phyloP scores from a whole-genome alignment of 352 stramenopile genomes.

The Phytophthora melonis region DNA sequence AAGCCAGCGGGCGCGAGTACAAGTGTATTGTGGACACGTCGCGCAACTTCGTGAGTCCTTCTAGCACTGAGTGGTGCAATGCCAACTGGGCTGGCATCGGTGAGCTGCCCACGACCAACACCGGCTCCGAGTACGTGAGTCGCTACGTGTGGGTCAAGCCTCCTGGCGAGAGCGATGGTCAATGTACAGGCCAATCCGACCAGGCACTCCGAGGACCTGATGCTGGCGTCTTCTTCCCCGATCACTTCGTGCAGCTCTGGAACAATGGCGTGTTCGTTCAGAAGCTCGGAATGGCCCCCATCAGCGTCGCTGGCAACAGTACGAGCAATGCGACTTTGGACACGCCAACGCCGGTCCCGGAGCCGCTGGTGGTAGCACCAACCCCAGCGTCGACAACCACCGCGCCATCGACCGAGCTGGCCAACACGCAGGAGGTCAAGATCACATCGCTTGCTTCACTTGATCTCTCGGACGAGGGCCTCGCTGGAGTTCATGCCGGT shows the following conservation, averaged over 20 bases:
- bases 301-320: conserved; percentile 18
- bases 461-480: conserved; percentile 4
- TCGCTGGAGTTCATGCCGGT: conserved; percentile 17
- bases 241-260: conserved; percentile 65
- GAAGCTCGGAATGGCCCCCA: conserved; percentile 30
- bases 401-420: neutral
- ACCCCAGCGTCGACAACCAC: neutral
- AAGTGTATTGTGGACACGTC: conserved; percentile 59
- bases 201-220: conserved; percentile 47
- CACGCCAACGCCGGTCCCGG: neutral
- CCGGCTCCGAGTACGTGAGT: conserved; percentile 41
- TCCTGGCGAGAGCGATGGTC: conserved; percentile 56
- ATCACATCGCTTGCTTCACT: conserved; percentile 16
- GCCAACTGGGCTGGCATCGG: conserved; percentile 46
- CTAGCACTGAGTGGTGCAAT: conserved; percentile 58
- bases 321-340: conserved; percentile 17
- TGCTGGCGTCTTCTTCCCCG: conserved; percentile 59
- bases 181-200: conserved; percentile 38
- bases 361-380: neutral
- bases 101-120: conserved; percentile 41
- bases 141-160: conserved; percentile 60
- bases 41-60: conserved; percentile 38
- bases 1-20: conserved; percentile 37
- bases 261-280: conserved; percentile 60
- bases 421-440: conserved; percentile 10